Base-by-base conservation (phyloP, 2,329 filamentous ascomycete genomes). In the Microcera coccophila region DNA sequence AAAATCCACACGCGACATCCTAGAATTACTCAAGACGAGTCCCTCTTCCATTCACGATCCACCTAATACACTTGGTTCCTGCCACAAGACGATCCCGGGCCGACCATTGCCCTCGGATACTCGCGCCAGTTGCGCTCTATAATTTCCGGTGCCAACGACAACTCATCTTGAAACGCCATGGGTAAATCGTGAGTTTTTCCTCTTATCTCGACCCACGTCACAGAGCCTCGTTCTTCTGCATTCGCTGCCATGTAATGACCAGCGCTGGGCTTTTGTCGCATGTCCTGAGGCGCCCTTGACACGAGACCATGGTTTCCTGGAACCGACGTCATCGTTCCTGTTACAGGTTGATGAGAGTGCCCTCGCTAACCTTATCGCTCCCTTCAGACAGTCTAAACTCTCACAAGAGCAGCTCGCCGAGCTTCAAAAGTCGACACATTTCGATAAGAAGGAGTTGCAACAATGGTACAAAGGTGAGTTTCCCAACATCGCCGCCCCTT, bases 361-460 rank as follows among this genome's bases (percentile, higher is more conserved):
- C 44, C 31, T 42, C 42, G 49, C 60, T 62, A 45, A 62, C 49
- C 33, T 42, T 36, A 22, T 37, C 31, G 31, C 38, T 16, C 9
- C 24, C 39, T 39, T 42, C 64, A 98, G 93, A 72, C 93, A 97
- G 77, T 97, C 91, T 60, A 98, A 97, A 76, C 85, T 98, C 66
- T 95, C 90, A 45, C 88, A 93, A 67, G 86, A 95, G 69, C 90
- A 98, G 78, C 86, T 98, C 63, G 81, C 80, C 55, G 93, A 98
- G 70, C 82, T 98, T 57, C 90, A 97, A 67, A 93, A 89, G 75
- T 90, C 90, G 48, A 98, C 93, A 52, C 90, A 97, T 70, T 98
- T 98, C 64, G 93, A 98, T 71, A 96, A 96, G 84, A 97, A 97
- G 76, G 93, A 98, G 71, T 71, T 98, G 65, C 93, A 98, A 68